Base-by-base conservation (phyloP, 768 basidiomycete genomes). In the Lentinula raphanica region DNA sequence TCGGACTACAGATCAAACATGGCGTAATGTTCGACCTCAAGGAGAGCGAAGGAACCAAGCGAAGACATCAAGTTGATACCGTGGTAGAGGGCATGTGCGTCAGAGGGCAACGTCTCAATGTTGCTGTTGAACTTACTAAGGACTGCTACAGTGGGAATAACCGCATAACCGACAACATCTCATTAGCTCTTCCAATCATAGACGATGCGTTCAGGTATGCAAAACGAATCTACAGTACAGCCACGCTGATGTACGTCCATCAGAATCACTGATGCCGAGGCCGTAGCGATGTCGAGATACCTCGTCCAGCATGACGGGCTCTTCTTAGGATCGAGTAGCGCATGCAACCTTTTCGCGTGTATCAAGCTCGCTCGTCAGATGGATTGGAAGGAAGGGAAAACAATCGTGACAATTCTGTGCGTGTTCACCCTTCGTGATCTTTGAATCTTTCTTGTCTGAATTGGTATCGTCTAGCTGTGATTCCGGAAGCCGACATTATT, bases 1-100 rank as follows among this genome's bases (percentile, higher is more conserved):
- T 53, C 31, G 6, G 11, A 32, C 60, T 6, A 56, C 36, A 90
- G 88, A 83, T 97, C 54, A 92, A 91, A 73, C 82, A 87, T 62
- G 94, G 93, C 4, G 97, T 98, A 6, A 92, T 99, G 94, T 99
- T 87, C 66, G 91, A 96, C 67, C 77, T 72, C n/a, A 91, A 82
- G 62, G 96, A 99, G 75, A 86, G 85, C 39, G 96, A 99, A 73
- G 96, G 97, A 5, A 96, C 87, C 8, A 94, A 92, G 66, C 73
- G 97, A 65, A 77, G 96, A 58, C 92, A 96, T 68, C 94, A 96
- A 70, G 93, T 98, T 13, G 96, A 98, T 66, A 96, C 94, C 0
- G 85, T 97, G 17, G 93, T 97, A n/a, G 92, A 93, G 72, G 91
- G 92, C 59, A 92, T 94, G 88, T 90, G 23, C 56, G 76, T 70